Conservation (phyloP, 768 basidiomycete species). For the Cytidiella melzeri region DNA sequence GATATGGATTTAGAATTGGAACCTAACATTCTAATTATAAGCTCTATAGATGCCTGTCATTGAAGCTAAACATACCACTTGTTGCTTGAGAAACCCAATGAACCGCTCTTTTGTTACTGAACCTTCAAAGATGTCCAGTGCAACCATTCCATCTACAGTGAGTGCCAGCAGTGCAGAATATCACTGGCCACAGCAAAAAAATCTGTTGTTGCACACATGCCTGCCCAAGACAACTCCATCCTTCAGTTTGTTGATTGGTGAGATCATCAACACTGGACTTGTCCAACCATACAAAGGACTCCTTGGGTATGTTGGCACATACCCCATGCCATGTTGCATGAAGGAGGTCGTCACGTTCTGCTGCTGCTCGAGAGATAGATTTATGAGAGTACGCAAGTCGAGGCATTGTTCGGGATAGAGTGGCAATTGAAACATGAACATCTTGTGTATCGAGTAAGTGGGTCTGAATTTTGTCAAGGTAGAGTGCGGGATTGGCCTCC, state of each 20-base stretch:
- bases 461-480: constrained; percentile 29
- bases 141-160: too few relatives aligned
- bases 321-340: constrained; percentile 20
- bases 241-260: constrained; percentile 7
- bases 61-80: constrained; percentile 21
- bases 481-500: constrained; percentile 22
- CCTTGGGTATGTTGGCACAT: constrained; percentile 16
- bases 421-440: constrained; percentile 26
- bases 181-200: constrained; percentile 11
- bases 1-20: constrained; percentile 26
- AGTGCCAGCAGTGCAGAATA: constrained; percentile 15
- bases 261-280: constrained; percentile 14
- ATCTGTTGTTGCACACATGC: constrained; percentile 8
- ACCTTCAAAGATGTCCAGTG: too few relatives aligned
- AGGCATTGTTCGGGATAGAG: constrained; percentile 21
- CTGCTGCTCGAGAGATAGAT: constrained; percentile 17
- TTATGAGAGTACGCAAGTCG: constrained; percentile 22
- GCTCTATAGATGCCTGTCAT: constrained; percentile 16
- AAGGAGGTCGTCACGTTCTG: constrained; percentile 26
- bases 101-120: too few relatives aligned
- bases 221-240: too few relatives aligned
- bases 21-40: constrained; percentile 3
- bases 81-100: constrained; percentile 22
- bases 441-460: constrained; percentile 16
- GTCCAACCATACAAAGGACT: constrained; percentile 12